Evolutionary conservation across 768 basidiomycete genomes (phyloP).

Genomic region (Pleurotus citrinopileatus): DNA sequence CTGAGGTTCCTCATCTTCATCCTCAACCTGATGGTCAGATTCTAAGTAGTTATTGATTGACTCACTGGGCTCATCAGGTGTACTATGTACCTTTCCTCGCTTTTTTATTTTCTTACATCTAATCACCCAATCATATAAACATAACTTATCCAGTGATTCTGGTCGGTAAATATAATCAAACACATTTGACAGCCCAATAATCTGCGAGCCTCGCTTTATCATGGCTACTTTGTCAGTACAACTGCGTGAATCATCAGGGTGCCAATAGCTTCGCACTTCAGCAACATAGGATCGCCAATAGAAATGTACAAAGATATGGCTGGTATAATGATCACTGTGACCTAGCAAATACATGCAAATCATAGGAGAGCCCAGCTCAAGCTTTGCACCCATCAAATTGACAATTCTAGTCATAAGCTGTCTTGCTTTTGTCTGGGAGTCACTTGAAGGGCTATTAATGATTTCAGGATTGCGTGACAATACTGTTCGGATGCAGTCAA

Average conservation of each 20-base stretch:
- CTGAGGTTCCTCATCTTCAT: too few relatives aligned
- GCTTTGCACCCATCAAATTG: slow-evolving; percentile 23
- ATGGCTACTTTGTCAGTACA: too few relatives aligned
- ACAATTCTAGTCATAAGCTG: slow-evolving; percentile 24
- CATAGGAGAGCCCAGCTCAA: slow-evolving; percentile 28
- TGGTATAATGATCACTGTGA: slow-evolving; percentile 29
- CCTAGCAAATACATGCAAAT: slow-evolving; percentile 20
- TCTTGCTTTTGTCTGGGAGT: slow-evolving; percentile 15
- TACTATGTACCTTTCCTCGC: too few relatives aligned
- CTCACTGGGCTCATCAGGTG: too few relatives aligned
- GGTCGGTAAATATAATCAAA: slow-evolving; percentile 27
- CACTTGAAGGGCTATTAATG: background rate
- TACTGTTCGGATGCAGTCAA: slow-evolving; percentile 16
- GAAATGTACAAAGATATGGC: slow-evolving; percentile 22
- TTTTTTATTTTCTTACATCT: slow-evolving; percentile 13
- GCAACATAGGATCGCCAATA: background rate
- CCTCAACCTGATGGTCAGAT: too few relatives aligned
- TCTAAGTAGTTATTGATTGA: too few relatives aligned
- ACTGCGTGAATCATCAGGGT: too few relatives aligned
- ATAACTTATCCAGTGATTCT: slow-evolving; percentile 15
- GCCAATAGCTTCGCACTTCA: background rate
- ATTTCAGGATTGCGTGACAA: slow-evolving; percentile 20
- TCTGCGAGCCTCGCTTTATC: too few relatives aligned
- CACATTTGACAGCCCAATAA: slow-evolving; percentile 19
- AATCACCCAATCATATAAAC: slow-evolving; percentile 27